Percentiles rank a stretch among this genome's conserved stretches.
Conservation (phyloP, 257 asterid genomes). For the Capsicum chinense region DNA sequence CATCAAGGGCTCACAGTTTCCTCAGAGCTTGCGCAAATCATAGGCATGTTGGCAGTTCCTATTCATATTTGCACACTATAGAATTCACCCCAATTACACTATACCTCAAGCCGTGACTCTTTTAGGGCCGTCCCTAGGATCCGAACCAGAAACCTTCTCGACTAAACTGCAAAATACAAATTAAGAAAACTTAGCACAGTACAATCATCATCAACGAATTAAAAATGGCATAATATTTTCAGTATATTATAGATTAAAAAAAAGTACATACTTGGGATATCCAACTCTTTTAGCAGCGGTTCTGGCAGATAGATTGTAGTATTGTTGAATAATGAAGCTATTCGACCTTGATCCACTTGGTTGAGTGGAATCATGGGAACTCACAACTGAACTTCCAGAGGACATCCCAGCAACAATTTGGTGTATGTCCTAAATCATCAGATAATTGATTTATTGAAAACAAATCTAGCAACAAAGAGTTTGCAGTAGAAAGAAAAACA, state of each 20-base stretch:
- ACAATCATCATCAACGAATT: neutral
- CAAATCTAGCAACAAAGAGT: neutral
- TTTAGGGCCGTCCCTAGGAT: neutral
- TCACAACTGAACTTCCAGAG: conserved; percentile 38
- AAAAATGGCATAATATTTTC: neutral
- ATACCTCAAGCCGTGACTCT: conserved; percentile 26
- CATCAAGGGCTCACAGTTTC: neutral
- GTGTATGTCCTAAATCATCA: neutral
- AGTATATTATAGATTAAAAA: conserved; percentile 11
- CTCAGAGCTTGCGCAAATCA: neutral
- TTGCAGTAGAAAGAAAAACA: neutral
- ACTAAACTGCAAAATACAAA: conserved; percentile 36
- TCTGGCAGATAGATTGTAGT: conserved; percentile 23
- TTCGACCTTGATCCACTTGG: conserved; percentile 29
- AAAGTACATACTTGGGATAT: conserved; percentile 40
- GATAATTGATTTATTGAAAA: neutral
- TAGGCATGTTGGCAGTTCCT: neutral
- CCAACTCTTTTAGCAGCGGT: conserved; percentile 29
- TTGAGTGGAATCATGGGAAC: conserved; percentile 28
- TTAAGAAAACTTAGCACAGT: conserved; percentile 20
- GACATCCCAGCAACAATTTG: conserved; percentile 41
- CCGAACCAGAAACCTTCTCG: conserved; percentile 28
- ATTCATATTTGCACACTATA: neutral
- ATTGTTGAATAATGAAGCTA: conserved; percentile 31
- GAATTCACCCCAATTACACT: conserved; percentile 7